Evolutionary conservation across 176 grass and related monocot genomes (phyloP), one percentile per base, ranked within the genome.

Genomic region (Oryza officinalis): DNA sequence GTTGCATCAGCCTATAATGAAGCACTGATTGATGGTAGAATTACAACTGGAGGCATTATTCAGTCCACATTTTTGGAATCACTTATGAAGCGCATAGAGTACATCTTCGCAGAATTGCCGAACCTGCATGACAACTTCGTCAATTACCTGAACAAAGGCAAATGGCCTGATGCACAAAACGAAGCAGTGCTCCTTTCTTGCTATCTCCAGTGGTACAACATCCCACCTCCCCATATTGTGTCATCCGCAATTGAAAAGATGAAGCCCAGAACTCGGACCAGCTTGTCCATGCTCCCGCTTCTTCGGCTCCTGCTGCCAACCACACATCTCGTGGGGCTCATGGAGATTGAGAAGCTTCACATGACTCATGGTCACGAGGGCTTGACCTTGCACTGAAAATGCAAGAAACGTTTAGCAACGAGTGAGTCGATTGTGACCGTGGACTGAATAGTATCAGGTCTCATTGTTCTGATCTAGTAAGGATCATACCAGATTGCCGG

Each of bases 151-250:
- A 82, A 76, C 41, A 87, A 50, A 8, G 85, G 92, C 69, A 88
- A 70, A 84, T 94, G 93, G 91, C 93, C 96, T 49, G 79, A 72
- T 38, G 14, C 41, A 43, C 81, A 85, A 69, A 92, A 38, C 1
- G 96, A 98, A 47, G 80, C 54, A 0, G 83, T 90, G 18, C 75
- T 90, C 75, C 91, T 98, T 50, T 87, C 91, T 33, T 98, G 93
- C 87, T 98, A 98, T 85, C 96, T 98, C 80, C 78, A 93, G 32
- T 95, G 96, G 96, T 90, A 92, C 83, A 87, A 50, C 75, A 98
- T 98, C 68, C 96, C 96, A 13, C 86, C 93, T 57, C 85, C 91
- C 72, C 57, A 86, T 85, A 30, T 90, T 83, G 89, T 98, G n/a
- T 75, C 75, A 46, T 86, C 76, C 14, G 87, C 83, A 69, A 47